A percentile compares a stretch with the other conserved stretches of the same genome.
phyloP scores from a whole-genome alignment of 345 rosid species.

The Geranium brycei region DNA sequence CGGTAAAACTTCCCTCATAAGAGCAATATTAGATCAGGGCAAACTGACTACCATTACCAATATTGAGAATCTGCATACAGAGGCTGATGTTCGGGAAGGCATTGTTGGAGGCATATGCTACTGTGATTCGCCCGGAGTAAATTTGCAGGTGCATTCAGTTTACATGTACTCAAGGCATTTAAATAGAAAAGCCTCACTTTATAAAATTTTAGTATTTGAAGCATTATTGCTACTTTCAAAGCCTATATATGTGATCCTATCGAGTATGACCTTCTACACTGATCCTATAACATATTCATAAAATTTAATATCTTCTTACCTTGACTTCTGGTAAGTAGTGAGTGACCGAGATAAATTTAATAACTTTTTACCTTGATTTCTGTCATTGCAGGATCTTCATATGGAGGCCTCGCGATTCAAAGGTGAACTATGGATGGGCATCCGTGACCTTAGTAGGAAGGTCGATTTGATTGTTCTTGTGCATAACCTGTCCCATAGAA shows the following conservation, averaged over 20 bases:
- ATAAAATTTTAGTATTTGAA: neutral
- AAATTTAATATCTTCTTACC: neutral
- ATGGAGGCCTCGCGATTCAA: slow-evolving; percentile 59
- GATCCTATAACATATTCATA: neutral
- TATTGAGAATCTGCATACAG: slow-evolving; percentile 48
- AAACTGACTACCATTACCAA: slow-evolving; percentile 23
- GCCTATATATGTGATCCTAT: neutral
- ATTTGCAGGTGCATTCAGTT: slow-evolving; percentile 53
- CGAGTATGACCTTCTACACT: neutral
- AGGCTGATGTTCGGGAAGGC: slow-evolving; percentile 49
- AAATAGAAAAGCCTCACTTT: too few relatives aligned
- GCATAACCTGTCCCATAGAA: slow-evolving; percentile 84
- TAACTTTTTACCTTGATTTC: neutral
- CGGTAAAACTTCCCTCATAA: slow-evolving; percentile 79
- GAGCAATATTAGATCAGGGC: slow-evolving; percentile 56
- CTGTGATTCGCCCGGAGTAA: slow-evolving; percentile 59
- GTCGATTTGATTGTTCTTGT: slow-evolving; percentile 80
- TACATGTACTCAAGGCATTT: too few relatives aligned
- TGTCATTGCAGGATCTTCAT: slow-evolving; percentile 46
- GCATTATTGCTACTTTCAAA: neutral
- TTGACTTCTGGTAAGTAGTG: neutral
- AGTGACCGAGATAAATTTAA: neutral
- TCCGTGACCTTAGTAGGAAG: slow-evolving; percentile 59
- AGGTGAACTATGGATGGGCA: slow-evolving; percentile 89
- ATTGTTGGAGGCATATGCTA: slow-evolving; percentile 80